Conservation (phyloP, 1,284 basidiomycete species). For the Sporisorium exsertum region DNA sequence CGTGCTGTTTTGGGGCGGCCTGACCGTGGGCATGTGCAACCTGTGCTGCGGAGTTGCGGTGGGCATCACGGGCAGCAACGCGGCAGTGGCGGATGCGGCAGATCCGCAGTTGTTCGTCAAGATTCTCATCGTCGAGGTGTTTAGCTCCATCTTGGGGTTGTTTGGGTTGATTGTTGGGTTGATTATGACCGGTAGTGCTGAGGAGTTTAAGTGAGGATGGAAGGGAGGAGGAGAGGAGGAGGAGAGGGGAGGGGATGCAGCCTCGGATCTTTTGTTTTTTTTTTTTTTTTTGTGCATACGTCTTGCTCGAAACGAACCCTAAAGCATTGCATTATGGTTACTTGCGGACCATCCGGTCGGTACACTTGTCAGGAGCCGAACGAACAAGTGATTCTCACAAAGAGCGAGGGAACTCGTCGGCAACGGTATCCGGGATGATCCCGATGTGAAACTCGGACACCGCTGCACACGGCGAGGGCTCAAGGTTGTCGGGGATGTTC, state of each 20-base stretch:
- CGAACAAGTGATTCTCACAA: too few relatives aligned
- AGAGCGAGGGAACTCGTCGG: too few relatives aligned
- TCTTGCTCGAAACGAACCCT: too few relatives aligned
- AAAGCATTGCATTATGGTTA: too few relatives aligned
- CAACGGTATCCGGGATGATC: too few relatives aligned
- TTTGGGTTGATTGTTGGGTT: slow-evolving; percentile 65
- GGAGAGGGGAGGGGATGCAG: slow-evolving; percentile 1
- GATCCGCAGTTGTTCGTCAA: slow-evolving; percentile 69
- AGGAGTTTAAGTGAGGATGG: slow-evolving; percentile 39
- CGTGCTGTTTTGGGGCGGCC: slow-evolving; percentile 67
- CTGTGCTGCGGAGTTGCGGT: slow-evolving; percentile 66
- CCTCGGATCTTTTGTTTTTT: too few relatives aligned
- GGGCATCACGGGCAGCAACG: slow-evolving; percentile 67
- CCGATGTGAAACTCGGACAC: too few relatives aligned
- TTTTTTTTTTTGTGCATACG: too few relatives aligned
- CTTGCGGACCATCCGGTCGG: too few relatives aligned
- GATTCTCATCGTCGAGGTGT: slow-evolving; percentile 66
- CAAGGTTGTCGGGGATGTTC: too few relatives aligned
- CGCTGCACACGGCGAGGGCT: too few relatives aligned
- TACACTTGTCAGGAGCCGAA: too few relatives aligned
- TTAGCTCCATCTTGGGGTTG: slow-evolving; percentile 65
- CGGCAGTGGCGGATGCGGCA: slow-evolving; percentile 67
- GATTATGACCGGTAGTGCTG: slow-evolving; percentile 36
- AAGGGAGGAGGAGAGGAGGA: background rate
- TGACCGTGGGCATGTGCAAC: slow-evolving; percentile 68